These are phyloP conservation scores for Eimeria acervulina DNA, from an alignment of 169 alveolate genomes.

Conservation along the genomic window DNA sequence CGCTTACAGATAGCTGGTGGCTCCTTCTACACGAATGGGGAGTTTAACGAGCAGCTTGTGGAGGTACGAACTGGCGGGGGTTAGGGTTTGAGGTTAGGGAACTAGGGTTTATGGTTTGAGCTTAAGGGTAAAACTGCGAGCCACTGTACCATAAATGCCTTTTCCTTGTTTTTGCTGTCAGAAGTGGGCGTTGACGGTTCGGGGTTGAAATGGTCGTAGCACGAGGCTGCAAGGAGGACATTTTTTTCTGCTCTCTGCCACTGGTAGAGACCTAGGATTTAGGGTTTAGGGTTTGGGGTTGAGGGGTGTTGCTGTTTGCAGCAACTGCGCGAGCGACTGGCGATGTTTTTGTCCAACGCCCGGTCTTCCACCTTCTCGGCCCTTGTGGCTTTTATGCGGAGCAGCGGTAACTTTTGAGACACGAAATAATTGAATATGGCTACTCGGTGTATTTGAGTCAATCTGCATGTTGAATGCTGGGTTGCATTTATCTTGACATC, in stretches of 20 bases:
- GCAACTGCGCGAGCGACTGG: slow-evolving; percentile 79
- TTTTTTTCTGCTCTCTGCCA: background rate
- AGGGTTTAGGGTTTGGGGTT: background rate
- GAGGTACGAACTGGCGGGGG: slow-evolving; percentile 85
- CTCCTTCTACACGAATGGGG: slow-evolving; percentile 95
- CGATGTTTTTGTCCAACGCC: slow-evolving; percentile 73
- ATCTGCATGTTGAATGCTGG: background rate
- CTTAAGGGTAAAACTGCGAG: background rate
- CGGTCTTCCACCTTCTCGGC: slow-evolving; percentile 79
- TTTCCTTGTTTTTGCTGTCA: background rate
- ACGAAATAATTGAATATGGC: background rate
- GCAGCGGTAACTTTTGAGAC: slow-evolving; percentile 68
- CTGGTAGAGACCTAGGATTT: background rate
- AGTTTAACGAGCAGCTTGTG: slow-evolving; percentile 93
- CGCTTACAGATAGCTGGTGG: slow-evolving; percentile 93
- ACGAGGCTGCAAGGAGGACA: slow-evolving; percentile 4
- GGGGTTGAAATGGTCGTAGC: background rate
- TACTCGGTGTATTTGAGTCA: background rate
- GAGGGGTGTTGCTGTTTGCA: slow-evolving; percentile 23
- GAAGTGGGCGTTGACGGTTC: background rate
- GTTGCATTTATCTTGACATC: background rate
- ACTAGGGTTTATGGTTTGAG: background rate
- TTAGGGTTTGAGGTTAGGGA: background rate
- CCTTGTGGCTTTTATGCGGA: slow-evolving; percentile 80
- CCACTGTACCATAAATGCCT: background rate